Conservation (phyloP, 116 monocot species). For the Thalassia testudinum region DNA sequence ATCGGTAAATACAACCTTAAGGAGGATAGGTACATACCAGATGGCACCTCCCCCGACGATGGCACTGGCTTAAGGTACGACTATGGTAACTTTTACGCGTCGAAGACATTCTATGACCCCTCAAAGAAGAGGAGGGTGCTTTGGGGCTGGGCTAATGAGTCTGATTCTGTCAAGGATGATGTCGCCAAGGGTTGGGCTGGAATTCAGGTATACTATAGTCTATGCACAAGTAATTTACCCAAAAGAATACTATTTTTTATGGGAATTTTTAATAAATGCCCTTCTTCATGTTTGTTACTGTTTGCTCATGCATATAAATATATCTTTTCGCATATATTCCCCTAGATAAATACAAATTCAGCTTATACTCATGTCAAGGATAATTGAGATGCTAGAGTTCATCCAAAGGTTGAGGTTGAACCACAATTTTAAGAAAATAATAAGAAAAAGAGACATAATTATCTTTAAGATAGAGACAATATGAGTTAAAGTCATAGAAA, state of each 20-base stretch:
- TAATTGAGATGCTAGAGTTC: too few relatives aligned
- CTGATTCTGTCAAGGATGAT: constrained; percentile 14
- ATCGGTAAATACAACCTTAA: constrained; percentile 23
- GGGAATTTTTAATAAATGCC: too few relatives aligned
- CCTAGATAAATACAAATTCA: too few relatives aligned
- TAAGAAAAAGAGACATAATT: too few relatives aligned
- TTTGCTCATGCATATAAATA: too few relatives aligned
- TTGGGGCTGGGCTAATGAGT: constrained; percentile 60
- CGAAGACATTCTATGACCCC: constrained; percentile 53
- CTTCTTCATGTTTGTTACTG: too few relatives aligned
- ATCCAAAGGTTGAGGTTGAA: too few relatives aligned
- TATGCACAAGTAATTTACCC: background rate
- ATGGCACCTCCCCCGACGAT: constrained; percentile 13
- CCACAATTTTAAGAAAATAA: too few relatives aligned
- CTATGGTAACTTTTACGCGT: constrained; percentile 56
- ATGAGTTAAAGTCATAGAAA: too few relatives aligned
- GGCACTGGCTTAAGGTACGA: constrained; percentile 35
- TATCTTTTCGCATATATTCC: too few relatives aligned
- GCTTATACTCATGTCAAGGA: too few relatives aligned
- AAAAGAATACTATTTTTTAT: background rate
- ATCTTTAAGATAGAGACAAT: too few relatives aligned
- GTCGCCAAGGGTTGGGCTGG: constrained; percentile 54
- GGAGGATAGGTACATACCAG: constrained; percentile 28
- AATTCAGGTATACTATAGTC: constrained; percentile 26
- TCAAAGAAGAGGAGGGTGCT: constrained; percentile 32